Base-by-base conservation (phyloP, 2,329 filamentous ascomycete species). In the Xylariaceae sp. region DNA sequence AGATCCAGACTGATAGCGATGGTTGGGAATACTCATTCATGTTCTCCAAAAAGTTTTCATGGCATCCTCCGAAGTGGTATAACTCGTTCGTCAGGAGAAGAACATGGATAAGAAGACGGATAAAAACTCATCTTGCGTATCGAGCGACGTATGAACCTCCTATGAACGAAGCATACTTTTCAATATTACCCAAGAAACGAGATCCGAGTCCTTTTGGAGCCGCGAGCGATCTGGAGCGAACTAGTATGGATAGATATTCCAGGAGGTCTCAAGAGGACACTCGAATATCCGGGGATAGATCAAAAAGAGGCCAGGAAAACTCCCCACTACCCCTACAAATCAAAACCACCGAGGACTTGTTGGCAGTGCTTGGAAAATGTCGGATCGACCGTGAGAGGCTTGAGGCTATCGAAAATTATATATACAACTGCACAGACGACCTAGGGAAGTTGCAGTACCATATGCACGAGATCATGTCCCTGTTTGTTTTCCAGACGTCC, bases 11-110 rank as follows among this genome's bases (percentile, higher is more conserved):
- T 39, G 94, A 97, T 65, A 87, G 92, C 59, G 88, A 92, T 59
- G 94, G 94, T 3, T 99, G 94, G 94, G 87, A 95, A 68, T 99
- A 99, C 72, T 94, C 89, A 12, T 91, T 96, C 68, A 86, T 88
- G 61, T 99, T 97, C 68, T 76, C 77, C 60, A 83, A 80, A 57
- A 76, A 73, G 42, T 90, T 88, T 61, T 83, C 84, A 2, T 99
- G 94, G 94, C 94, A 99, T 70, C 86, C 86, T 2, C 88, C 88
- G 19, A 87, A 84, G 30, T 97, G 92, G 91, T 96, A 90, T 72
- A 92, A 91, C 69, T 95, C 90, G 1, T 99, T 92, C 67, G 94
- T 96, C n/a, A 80, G 94, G 37, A 79, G 94, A 62, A 81, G 94
- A 58, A 84, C 89, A 27, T 99, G 94, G 94, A 83, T 92, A 52